phyloP scores from a whole-genome alignment of 2,329 filamentous ascomycete species.

The Cladophialophora psammophila region DNA sequence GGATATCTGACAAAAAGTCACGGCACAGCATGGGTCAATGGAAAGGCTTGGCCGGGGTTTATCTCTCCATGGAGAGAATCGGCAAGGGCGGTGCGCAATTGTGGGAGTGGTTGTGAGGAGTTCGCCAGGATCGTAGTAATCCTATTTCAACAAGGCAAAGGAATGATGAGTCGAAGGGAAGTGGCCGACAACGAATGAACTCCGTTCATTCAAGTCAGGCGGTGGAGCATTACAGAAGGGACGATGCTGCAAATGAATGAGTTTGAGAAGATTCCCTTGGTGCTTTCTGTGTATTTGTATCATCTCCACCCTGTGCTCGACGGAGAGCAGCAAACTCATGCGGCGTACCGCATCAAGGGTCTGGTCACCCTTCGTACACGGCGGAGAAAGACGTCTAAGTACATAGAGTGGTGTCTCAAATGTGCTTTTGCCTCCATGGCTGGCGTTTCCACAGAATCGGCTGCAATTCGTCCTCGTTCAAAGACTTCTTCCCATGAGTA shows the following conservation, averaged over 20 bases:
- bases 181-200: neutral
- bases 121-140: conserved; percentile 2
- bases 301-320: neutral
- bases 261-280: neutral
- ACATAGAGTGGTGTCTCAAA: neutral
- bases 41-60: neutral
- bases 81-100: neutral
- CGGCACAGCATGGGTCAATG: neutral
- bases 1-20: conserved; percentile 13
- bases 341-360: neutral
- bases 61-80: neutral
- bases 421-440: neutral
- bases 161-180: neutral
- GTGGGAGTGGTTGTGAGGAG: neutral
- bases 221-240: neutral
- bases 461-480: neutral
- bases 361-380: conserved; percentile 2
- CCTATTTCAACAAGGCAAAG: conserved; percentile 6
- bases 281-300: conserved; percentile 3
- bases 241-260: neutral
- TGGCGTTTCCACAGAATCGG: neutral
- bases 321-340: neutral
- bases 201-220: neutral
- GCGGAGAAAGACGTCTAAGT: neutral
- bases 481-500: neutral